These are phyloP conservation scores for Centrapalus pauciflorus DNA, from an alignment of 129 eudicot genomes.

Conservation along the genomic window DNA sequence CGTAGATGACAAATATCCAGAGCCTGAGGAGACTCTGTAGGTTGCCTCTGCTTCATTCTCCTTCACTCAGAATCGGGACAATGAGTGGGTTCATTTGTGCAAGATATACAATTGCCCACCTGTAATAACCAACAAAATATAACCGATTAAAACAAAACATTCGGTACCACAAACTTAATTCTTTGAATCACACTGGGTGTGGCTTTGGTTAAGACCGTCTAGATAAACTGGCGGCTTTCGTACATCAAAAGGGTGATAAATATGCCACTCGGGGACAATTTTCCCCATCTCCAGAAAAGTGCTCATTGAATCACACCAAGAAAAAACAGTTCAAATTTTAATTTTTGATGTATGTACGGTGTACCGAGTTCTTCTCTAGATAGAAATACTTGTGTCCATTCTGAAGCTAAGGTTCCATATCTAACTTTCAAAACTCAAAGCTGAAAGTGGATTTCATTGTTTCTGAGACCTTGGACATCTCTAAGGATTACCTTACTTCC, in stretches of 20 bases:
- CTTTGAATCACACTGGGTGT: too few species aligned
- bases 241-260: too few species aligned
- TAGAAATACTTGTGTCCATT: neutral
- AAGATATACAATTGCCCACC: conserved; percentile 82
- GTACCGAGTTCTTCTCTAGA: neutral
- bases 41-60: conserved; percentile 42
- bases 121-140: conserved; percentile 3
- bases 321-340: too few species aligned
- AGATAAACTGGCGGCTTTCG: too few species aligned
- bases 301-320: too few species aligned
- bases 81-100: conserved; percentile 73
- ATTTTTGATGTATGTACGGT: neutral
- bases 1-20: too few species aligned
- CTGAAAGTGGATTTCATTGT: neutral
- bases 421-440: neutral
- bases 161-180: too few species aligned
- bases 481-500: too few species aligned
- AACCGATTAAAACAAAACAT: neutral
- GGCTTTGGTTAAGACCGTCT: too few species aligned
- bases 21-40: too few species aligned
- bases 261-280: too few species aligned
- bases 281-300: too few species aligned
- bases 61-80: conserved; percentile 57
- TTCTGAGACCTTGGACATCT: neutral
- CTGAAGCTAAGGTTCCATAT: neutral